Evolutionary conservation across 768 basidiomycete species (phyloP).

Genomic region (Suillus decipiens): DNA sequence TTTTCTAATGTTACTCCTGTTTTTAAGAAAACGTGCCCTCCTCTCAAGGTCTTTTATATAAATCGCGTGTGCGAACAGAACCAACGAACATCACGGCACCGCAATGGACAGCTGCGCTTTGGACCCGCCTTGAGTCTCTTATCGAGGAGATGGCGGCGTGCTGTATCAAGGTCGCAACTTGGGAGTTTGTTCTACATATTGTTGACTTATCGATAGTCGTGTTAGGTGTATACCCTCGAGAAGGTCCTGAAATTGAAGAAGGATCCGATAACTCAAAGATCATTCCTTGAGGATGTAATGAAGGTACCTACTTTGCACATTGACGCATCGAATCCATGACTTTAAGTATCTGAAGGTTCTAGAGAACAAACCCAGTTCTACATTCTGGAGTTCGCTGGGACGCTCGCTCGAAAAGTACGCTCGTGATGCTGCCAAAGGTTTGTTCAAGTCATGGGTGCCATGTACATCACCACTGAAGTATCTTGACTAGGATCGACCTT

Average conservation of each 20-base stretch:
- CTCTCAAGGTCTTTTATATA: slow-evolving; percentile 58
- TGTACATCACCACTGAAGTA: slow-evolving; percentile 7
- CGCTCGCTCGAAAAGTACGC: slow-evolving; percentile 81
- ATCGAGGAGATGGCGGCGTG: slow-evolving; percentile 88
- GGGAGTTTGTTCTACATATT: background rate
- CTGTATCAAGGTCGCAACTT: slow-evolving; percentile 74
- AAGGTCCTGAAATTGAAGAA: slow-evolving; percentile 90
- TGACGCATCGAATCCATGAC: background rate
- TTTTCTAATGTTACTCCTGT: background rate
- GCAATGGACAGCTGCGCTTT: slow-evolving; percentile 82
- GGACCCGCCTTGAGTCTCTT: slow-evolving; percentile 78
- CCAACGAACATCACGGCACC: slow-evolving; percentile 87
- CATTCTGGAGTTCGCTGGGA: slow-evolving; percentile 87
- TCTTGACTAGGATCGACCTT: slow-evolving; percentile 75
- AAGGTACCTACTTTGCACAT: slow-evolving; percentile 50
- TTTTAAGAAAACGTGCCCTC: slow-evolving; percentile 24
- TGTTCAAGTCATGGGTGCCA: slow-evolving; percentile 10
- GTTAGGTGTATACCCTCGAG: slow-evolving; percentile 92
- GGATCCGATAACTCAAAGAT: slow-evolving; percentile 70
- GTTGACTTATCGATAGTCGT: slow-evolving; percentile 1
- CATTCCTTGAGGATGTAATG: slow-evolving; percentile 94
- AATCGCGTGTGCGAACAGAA: slow-evolving; percentile 85
- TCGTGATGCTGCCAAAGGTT: slow-evolving; percentile 80
- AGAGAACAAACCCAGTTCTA: slow-evolving; percentile 88
- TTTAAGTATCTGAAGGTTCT: slow-evolving; percentile 52